phyloP scores from a whole-genome alignment of 371 early-diverging fungal genomes.

The Dichotomocladium elegans region DNA sequence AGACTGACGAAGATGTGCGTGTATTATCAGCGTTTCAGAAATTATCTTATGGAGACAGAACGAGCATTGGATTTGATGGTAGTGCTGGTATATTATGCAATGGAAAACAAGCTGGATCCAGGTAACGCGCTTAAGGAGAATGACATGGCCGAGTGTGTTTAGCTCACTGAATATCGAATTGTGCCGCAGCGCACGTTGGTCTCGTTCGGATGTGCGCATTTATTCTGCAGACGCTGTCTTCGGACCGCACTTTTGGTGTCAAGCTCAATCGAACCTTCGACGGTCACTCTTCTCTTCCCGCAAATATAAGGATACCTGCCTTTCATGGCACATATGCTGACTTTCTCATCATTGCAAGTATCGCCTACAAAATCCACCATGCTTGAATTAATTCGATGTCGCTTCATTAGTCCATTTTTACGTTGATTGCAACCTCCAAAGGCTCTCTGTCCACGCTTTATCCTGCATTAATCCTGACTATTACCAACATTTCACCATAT shows the following conservation, averaged over 20 bases:
- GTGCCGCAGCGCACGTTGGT: conserved; percentile 60
- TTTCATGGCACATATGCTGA: conserved; percentile 82
- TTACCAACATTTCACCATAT: conserved; percentile 80
- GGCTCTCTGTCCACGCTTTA: conserved; percentile 66
- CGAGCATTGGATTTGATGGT: conserved; percentile 62
- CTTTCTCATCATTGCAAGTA: conserved; percentile 68
- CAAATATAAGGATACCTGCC: conserved; percentile 63
- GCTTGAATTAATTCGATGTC: no score
- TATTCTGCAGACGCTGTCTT: conserved; percentile 80
- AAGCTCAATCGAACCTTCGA: conserved; percentile 77
- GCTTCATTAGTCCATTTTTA: conserved; percentile 58
- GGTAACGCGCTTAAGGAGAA: conserved; percentile 34
- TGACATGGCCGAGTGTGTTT: background rate
- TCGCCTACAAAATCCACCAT: no score
- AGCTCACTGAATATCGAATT: background rate
- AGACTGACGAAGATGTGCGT: background rate
- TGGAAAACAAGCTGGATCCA: conserved; percentile 59
- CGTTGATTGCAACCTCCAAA: conserved; percentile 72
- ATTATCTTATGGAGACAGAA: conserved; percentile 68
- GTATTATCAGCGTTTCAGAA: conserved; percentile 53
- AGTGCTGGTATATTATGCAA: conserved; percentile 59
- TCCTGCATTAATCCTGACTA: conserved; percentile 70
- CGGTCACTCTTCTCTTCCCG: conserved; percentile 59
- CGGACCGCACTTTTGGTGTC: conserved; percentile 71
- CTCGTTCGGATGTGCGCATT: conserved; percentile 78